Conservation (phyloP, 2,329 filamentous ascomycete genomes). For the Xylariaceae sp. region DNA sequence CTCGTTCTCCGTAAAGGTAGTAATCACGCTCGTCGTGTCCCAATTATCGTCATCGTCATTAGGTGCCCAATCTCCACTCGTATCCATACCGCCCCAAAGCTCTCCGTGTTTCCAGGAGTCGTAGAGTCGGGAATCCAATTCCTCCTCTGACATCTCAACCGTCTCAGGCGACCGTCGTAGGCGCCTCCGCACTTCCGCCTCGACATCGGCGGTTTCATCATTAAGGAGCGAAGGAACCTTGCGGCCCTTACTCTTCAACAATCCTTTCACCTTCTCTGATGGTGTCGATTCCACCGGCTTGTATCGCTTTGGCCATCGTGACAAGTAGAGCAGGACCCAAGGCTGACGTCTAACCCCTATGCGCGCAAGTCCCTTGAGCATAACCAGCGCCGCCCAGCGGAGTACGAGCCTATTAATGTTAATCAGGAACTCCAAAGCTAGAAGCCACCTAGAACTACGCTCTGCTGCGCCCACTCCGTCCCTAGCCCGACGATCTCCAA, state of each 20-base stretch:
- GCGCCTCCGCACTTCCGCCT: conserved; percentile 69
- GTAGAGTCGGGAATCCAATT: conserved; percentile 74
- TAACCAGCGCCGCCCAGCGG: conserved; percentile 54
- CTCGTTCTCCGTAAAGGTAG: conserved; percentile 38
- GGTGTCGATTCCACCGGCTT: conserved; percentile 26
- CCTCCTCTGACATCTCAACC: conserved; percentile 54
- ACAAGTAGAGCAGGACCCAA: conserved; percentile 58
- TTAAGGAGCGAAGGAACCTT: conserved; percentile 55
- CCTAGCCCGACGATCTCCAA: conserved; percentile 44
- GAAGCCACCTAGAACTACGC: conserved; percentile 73
- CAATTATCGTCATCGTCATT: conserved; percentile 55
- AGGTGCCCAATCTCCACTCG: conserved; percentile 74
- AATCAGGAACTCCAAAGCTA: conserved; percentile 71
- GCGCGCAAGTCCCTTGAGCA: conserved; percentile 52
- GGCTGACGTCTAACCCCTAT: conserved; percentile 63
- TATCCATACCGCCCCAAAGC: conserved; percentile 80
- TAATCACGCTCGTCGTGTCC: conserved; percentile 80
- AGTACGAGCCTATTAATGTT: conserved; percentile 68
- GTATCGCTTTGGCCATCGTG: conserved; percentile 38
- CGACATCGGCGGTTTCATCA: conserved; percentile 72
- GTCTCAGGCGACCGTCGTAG: conserved; percentile 41
- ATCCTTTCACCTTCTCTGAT: conserved; percentile 11
- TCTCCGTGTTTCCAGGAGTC: conserved; percentile 80
- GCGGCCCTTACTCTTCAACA: conserved; percentile 48
- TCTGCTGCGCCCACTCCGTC: conserved; percentile 78